phyloP scores from a whole-genome alignment of 345 rosid genomes.

The Carallia brachiata region DNA sequence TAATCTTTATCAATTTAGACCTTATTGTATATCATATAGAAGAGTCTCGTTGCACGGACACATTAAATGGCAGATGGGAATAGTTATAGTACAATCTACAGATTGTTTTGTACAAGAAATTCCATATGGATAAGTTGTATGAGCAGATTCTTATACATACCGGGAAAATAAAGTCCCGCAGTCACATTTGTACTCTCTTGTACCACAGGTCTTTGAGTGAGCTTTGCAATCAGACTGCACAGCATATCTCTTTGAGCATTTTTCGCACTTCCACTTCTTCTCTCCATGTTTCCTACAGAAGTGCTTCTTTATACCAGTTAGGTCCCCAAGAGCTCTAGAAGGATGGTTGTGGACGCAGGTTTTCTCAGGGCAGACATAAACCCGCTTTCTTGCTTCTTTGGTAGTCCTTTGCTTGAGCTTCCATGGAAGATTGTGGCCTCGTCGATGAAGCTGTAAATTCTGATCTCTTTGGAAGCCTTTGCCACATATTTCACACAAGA shows the following conservation, averaged over 20 bases:
- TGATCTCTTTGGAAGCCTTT: constrained; percentile 99
- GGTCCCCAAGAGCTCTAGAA: constrained; percentile 94
- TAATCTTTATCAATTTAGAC: not conserved
- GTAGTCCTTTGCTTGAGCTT: constrained; percentile 89
- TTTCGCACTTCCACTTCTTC: constrained; percentile 96
- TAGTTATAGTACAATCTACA: too few relatives aligned
- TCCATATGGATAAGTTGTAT: not conserved
- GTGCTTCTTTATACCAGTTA: constrained; percentile 96
- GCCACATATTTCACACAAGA: constrained; percentile 92
- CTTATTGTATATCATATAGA: not conserved
- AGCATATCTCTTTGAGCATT: constrained; percentile 90
- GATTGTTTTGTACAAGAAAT: not conserved
- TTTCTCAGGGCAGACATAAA: constrained; percentile 94
- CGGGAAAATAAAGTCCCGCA: constrained; percentile 93
- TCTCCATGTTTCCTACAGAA: constrained; percentile 95
- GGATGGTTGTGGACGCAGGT: constrained; percentile 87
- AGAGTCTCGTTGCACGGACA: too few relatives aligned
- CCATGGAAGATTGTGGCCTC: constrained; percentile 99
- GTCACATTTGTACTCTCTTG: constrained; percentile 92
- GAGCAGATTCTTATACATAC: constrained; percentile 24
- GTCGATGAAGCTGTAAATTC: constrained; percentile 86
- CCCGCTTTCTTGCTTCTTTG: constrained; percentile 79
- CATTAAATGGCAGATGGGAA: too few relatives aligned
- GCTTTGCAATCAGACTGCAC: constrained; percentile 99
- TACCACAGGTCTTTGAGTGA: constrained; percentile 95